These are phyloP conservation scores for Hevea brasiliensis DNA, from an alignment of 345 rosid genomes.

Conservation along the genomic window DNA sequence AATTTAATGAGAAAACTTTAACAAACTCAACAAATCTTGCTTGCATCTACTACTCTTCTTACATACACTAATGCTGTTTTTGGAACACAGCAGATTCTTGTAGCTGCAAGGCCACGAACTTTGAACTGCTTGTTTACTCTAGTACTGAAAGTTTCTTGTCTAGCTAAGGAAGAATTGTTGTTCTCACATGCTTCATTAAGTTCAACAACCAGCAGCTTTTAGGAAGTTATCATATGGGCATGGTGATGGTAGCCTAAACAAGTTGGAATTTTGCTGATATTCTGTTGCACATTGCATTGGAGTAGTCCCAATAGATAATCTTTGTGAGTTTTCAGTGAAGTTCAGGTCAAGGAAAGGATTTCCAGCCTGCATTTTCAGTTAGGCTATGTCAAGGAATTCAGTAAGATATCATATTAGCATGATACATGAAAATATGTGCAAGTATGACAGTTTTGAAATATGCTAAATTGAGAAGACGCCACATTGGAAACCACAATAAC, in stretches of 20 bases:
- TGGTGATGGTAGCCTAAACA: conserved; percentile 55
- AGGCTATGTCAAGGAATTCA: neutral
- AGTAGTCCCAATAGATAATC: conserved; percentile 10
- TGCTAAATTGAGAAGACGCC: neutral
- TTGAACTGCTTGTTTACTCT: neutral
- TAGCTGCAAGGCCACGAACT: neutral
- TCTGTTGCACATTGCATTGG: conserved; percentile 43
- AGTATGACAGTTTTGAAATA: neutral
- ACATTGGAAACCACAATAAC: conserved; percentile 23
- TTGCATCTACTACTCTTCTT: conserved; percentile 3
- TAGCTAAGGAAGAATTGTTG: neutral
- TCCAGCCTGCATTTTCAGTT: conserved; percentile 48
- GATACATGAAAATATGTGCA: neutral
- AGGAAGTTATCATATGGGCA: conserved; percentile 70
- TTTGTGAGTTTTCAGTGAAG: conserved; percentile 22
- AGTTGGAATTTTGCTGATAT: conserved; percentile 41
- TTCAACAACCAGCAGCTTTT: conserved; percentile 82
- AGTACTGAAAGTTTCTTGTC: neutral
- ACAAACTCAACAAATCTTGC: neutral
- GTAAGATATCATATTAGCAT: neutral
- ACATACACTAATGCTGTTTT: neutral
- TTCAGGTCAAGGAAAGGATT: conserved; percentile 48
- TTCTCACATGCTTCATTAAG: neutral
- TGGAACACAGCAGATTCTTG: neutral
- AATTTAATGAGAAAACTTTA: conserved; percentile 1